Conservation (phyloP, 2,329 filamentous ascomycete genomes). For the Plectosphaerella sp. region DNA sequence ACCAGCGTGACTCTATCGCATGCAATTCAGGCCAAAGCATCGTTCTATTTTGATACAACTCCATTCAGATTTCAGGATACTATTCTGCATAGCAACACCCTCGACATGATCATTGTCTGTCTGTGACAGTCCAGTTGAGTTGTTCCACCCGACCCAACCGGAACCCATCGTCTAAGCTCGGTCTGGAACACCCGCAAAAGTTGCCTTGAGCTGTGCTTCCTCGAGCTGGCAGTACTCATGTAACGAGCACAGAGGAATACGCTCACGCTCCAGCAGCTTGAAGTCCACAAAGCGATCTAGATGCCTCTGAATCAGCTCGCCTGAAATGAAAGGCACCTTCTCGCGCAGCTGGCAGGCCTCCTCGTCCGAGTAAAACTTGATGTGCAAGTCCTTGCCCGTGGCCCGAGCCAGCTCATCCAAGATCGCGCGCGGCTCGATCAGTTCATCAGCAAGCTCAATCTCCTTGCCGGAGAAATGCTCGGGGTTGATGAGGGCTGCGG, state of each 20-base stretch:
- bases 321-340: conserved; percentile 30
- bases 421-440: conserved; percentile 28
- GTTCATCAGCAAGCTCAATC: conserved; percentile 36
- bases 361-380: conserved; percentile 32
- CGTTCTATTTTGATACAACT: no score
- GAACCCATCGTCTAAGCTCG: no score
- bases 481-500: conserved; percentile 36
- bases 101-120: no score
- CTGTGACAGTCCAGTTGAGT: no score
- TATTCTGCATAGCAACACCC: no score
- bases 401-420: conserved; percentile 28
- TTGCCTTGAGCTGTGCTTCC: conserved; percentile 18
- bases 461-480: conserved; percentile 31
- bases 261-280: conserved; percentile 27
- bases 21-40: no score
- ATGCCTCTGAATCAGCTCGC: conserved; percentile 28
- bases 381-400: conserved; percentile 28
- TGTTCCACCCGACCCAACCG: no score
- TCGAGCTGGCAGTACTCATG: conserved; percentile 35
- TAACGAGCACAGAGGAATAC: conserved; percentile 35
- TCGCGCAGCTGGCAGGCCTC: conserved; percentile 29
- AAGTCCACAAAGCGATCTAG: conserved; percentile 30
- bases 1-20: no score
- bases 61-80: no score
- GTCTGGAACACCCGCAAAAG: neutral